These are phyloP conservation scores for Actinomortierella wolfii DNA, from an alignment of 371 early-diverging fungal species.

Conservation along the genomic window DNA sequence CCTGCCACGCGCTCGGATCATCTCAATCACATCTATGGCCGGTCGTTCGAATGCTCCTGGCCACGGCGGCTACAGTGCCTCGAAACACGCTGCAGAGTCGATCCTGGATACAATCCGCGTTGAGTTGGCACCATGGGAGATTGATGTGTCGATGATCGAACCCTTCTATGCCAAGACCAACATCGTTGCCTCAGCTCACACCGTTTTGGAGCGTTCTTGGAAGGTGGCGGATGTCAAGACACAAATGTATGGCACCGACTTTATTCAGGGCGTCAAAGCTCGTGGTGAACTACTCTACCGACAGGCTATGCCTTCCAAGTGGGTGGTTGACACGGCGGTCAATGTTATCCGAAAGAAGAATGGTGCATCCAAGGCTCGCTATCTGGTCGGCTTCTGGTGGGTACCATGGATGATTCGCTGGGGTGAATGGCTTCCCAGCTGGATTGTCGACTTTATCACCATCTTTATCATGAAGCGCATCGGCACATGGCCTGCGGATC, in stretches of 20 bases:
- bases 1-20: conserved; percentile 42
- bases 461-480: conserved; percentile 36
- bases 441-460: conserved; percentile 47
- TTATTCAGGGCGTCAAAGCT: conserved; percentile 20
- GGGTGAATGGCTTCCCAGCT: conserved; percentile 35
- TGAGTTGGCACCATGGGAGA: conserved; percentile 50
- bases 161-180: conserved; percentile 43
- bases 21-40: conserved; percentile 48
- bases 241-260: conserved; percentile 45
- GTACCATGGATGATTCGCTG: conserved; percentile 35
- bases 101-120: conserved; percentile 49
- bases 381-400: conserved; percentile 46
- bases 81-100: conserved; percentile 49
- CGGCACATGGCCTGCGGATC: conserved; percentile 48
- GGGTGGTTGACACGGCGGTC: conserved; percentile 45
- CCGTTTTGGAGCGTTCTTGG: conserved; percentile 29
- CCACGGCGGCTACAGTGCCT: conserved; percentile 48
- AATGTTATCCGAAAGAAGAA: conserved; percentile 30
- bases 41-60: conserved; percentile 46
- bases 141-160: conserved; percentile 48
- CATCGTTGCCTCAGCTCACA: conserved; percentile 18
- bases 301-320: conserved; percentile 44
- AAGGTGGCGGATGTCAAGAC: conserved; percentile 20
- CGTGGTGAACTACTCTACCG: conserved; percentile 20
- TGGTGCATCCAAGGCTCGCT: conserved; percentile 36